Evolutionary conservation across 805 yeast species (phyloP), one percentile per base, ranked within the genome.

Genomic region (Saturnispora diversa): DNA sequence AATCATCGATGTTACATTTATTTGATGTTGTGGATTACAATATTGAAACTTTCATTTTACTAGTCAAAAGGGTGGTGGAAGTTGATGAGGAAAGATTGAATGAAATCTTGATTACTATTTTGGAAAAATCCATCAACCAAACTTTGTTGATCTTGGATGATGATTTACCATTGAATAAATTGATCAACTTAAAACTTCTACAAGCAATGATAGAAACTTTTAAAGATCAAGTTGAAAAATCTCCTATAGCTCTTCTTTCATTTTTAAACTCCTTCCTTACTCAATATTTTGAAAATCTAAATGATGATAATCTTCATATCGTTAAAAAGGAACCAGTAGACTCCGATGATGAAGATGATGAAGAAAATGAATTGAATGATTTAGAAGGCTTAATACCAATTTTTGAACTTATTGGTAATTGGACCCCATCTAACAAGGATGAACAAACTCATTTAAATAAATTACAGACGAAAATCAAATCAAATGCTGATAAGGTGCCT

Each of bases 181-280:
- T 84, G 27, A 60, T 76, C 6, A 80, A 82, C 51, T 62, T 85
- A 44, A 72, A 80, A 44, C 53, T 85, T 9, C 58, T 88, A 37
- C 92, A 86, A 52, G 58, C 62, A 24, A 60, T 84, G 25, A 74
- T 78, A 19, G 69, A 70, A 4, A 64, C 66, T 12, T 77, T 80
- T 52, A 80, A 74, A 44, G 74, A 77, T 7, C 67, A 66, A 33
- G 53, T 81, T 21, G 68, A 78, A 6, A 65, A 65, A 28, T 69
- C 78, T 2, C 50, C 52, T 4, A 4, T 35, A 3, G 36, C 45
- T 2, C 15, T 47, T 17, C 8, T 47, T 8, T 17, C 34, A 2
- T 47, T 47, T 32, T 27, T 37, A 10, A 36, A 43, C 20, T 37
- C 45, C 12, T 29, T 36, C 16, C 23, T 42, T 2, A 24, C 27